A percentile compares a stretch with the other conserved stretches of the same genome.
Conservation (phyloP, 2,329 filamentous ascomycete genomes). For the Aspergillus brasiliensis region DNA sequence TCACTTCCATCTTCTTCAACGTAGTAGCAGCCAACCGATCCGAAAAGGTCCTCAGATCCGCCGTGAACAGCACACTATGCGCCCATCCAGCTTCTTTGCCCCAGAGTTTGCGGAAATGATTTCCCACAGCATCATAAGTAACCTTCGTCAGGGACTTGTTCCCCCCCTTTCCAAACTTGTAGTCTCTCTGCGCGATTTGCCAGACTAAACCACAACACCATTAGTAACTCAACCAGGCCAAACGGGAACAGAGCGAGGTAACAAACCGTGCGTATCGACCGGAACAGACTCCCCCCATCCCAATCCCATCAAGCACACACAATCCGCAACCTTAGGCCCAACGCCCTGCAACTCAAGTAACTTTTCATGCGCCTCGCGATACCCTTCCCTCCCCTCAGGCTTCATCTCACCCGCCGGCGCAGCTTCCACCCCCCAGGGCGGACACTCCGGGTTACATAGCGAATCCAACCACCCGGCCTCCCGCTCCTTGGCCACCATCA, state of each 20-base stretch:
- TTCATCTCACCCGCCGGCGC: slow-evolving; percentile 51
- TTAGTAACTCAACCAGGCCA: neutral
- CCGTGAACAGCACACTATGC: slow-evolving; percentile 94
- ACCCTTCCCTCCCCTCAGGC: slow-evolving; percentile 62
- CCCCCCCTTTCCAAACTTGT: slow-evolving; percentile 83
- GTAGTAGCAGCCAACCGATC: slow-evolving; percentile 56
- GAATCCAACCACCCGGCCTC: slow-evolving; percentile 74
- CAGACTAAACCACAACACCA: slow-evolving; percentile 61
- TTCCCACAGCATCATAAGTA: slow-evolving; percentile 86
- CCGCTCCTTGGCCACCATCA: slow-evolving; percentile 67
- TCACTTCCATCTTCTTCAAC: slow-evolving; percentile 35
- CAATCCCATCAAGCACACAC: slow-evolving; percentile 92
- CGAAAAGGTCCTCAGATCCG: slow-evolving; percentile 83
- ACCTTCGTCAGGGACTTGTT: slow-evolving; percentile 83
- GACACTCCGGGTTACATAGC: slow-evolving; percentile 75
- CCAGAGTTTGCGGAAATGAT: slow-evolving; percentile 88
- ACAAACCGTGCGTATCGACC: slow-evolving; percentile 80
- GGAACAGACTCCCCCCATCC: slow-evolving; percentile 95
- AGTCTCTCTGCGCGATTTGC: slow-evolving; percentile 97
- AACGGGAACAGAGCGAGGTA: slow-evolving; percentile 7
- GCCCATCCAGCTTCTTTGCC: slow-evolving; percentile 95
- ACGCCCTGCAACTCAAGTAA: slow-evolving; percentile 82
- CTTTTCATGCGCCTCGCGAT: slow-evolving; percentile 76
- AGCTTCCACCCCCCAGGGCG: slow-evolving; percentile 55
- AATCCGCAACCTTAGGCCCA: slow-evolving; percentile 95